Conservation (phyloP, 768 basidiomycete species). For the Leucocoprinus sp. region DNA sequence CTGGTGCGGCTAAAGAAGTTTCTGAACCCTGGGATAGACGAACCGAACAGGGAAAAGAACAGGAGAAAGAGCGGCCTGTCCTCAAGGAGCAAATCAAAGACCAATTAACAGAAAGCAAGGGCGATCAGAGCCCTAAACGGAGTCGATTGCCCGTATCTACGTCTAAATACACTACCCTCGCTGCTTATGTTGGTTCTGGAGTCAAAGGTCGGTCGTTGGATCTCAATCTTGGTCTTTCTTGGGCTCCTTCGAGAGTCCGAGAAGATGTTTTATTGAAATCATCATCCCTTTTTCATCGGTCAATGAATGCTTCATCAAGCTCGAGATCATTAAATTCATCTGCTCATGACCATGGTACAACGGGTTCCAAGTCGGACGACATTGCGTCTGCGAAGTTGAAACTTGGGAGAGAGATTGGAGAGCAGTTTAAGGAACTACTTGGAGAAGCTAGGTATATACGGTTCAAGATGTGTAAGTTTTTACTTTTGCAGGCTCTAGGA, state of each 20-base stretch:
- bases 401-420: constrained; percentile 19
- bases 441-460: constrained; percentile 36
- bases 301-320: constrained; percentile 24
- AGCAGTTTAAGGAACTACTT: constrained; percentile 31
- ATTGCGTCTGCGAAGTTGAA: constrained; percentile 7
- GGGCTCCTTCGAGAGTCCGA: constrained; percentile 62
- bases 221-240: constrained; percentile 58
- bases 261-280: constrained; percentile 58
- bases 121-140: constrained; percentile 7
- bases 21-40: constrained; percentile 18
- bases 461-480: constrained; percentile 59
- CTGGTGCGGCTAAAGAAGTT: constrained; percentile 21
- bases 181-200: constrained; percentile 33
- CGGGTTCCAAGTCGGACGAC: neutral
- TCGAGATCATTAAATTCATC: constrained; percentile 17
- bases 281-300: constrained; percentile 29
- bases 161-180: constrained; percentile 15
- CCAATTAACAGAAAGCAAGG: constrained; percentile 18
- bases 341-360: constrained; percentile 15
- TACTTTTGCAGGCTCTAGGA: neutral
- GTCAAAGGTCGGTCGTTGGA: constrained; percentile 66
- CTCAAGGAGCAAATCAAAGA: constrained; percentile 23
- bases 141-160: constrained; percentile 23
- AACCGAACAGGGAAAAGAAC: constrained; percentile 21
- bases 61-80: constrained; percentile 23